A percentile compares a stretch with the other conserved stretches of the same genome.
Conservation (phyloP, 495 filamentous ascomycete species). For the Aspergillus bertholletiae region DNA sequence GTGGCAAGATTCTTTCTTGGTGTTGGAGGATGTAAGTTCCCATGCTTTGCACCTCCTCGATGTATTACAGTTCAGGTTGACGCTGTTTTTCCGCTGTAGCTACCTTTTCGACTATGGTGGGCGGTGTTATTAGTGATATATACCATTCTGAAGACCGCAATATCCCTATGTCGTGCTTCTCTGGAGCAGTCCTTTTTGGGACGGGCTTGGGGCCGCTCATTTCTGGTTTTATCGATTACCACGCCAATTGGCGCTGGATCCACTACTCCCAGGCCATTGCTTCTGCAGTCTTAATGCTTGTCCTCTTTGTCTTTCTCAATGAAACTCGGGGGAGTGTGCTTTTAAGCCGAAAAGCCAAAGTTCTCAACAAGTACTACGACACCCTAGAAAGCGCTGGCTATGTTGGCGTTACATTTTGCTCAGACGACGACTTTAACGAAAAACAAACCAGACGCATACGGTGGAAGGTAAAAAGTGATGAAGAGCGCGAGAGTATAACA, state of each 20-base stretch:
- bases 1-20: slow-evolving; percentile 77
- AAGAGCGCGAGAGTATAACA: slow-evolving; percentile 64
- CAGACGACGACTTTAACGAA: slow-evolving; percentile 23
- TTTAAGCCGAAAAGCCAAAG: slow-evolving; percentile 68
- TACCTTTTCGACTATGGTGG: slow-evolving; percentile 90
- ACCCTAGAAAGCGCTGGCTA: slow-evolving; percentile 63
- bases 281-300: slow-evolving; percentile 57
- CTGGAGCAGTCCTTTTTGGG: slow-evolving; percentile 69
- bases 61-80: neutral
- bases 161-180: slow-evolving; percentile 86
- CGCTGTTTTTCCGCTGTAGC: slow-evolving; percentile 18
- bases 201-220: slow-evolving; percentile 79
- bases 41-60: neutral
- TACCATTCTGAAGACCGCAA: slow-evolving; percentile 78
- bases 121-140: slow-evolving; percentile 86
- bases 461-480: slow-evolving; percentile 83
- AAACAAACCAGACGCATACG: slow-evolving; percentile 58
- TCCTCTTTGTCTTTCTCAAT: slow-evolving; percentile 64
- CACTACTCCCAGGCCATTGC: slow-evolving; percentile 83
- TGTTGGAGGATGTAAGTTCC: slow-evolving; percentile 54
- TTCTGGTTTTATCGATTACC: slow-evolving; percentile 64
- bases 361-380: slow-evolving; percentile 78
- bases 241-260: slow-evolving; percentile 78
- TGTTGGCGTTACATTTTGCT: slow-evolving; percentile 52
- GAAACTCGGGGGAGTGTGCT: slow-evolving; percentile 85